phyloP scores from a whole-genome alignment of 2,329 filamentous ascomycete species.

The Aspergillus melleus region DNA sequence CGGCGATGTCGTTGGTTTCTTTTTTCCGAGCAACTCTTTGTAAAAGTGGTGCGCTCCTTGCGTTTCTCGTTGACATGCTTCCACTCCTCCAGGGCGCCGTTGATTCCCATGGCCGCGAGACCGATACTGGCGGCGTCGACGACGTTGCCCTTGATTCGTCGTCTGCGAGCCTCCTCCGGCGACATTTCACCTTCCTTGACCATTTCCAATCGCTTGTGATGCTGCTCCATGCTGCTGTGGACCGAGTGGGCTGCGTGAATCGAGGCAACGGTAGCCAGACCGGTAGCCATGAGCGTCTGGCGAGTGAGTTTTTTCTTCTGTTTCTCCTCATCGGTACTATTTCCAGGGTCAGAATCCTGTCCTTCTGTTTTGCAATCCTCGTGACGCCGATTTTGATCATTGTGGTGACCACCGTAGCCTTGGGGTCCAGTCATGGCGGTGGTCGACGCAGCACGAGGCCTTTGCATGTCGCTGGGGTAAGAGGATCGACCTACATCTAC shows the following conservation, averaged over 20 bases:
- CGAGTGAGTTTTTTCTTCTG: constrained; percentile 64
- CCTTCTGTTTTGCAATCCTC: constrained; percentile 25
- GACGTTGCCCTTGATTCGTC: constrained; percentile 63
- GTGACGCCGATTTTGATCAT: constrained; percentile 9
- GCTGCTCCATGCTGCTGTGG: constrained; percentile 63
- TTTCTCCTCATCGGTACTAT: constrained; percentile 63
- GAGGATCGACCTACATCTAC: constrained; percentile 42
- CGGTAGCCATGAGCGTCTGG: constrained; percentile 66
- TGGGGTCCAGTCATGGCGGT: constrained; percentile 23
- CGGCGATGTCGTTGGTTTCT: constrained; percentile 48
- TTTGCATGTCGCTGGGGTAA: constrained; percentile 24
- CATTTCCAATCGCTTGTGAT: constrained; percentile 55
- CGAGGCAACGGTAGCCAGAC: constrained; percentile 66
- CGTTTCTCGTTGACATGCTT: constrained; percentile 66
- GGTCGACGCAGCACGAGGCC: constrained; percentile 21
- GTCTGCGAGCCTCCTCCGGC: constrained; percentile 61
- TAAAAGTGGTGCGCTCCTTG: constrained; percentile 56
- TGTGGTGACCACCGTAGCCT: constrained; percentile 14
- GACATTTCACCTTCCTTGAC: constrained; percentile 65
- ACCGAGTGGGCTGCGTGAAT: constrained; percentile 68
- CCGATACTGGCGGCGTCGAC: constrained; percentile 67
- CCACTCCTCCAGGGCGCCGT: constrained; percentile 65
- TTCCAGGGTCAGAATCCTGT: constrained; percentile 54
- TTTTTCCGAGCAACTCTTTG: constrained; percentile 45
- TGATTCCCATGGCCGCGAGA: constrained; percentile 67